Conservation (phyloP, 2,329 filamentous ascomycete species). For the Cercospora sp. region DNA sequence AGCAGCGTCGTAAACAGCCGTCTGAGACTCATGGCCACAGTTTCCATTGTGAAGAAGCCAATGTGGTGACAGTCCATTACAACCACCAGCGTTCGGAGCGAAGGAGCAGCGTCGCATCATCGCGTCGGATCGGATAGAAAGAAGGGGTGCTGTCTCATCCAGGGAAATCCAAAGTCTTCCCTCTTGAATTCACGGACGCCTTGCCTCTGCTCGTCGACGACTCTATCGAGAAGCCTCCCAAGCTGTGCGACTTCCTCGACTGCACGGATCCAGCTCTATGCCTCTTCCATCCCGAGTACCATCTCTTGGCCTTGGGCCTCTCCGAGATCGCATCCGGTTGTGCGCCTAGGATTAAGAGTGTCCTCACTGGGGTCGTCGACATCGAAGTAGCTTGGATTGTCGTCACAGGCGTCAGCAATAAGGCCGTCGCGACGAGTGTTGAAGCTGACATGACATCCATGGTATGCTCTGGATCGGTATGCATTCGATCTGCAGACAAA, state of each 20-base stretch:
- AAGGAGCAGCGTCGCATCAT: background rate
- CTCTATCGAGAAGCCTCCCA: background rate
- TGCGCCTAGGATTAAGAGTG: background rate
- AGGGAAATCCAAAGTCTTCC: background rate
- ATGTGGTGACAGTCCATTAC: no score
- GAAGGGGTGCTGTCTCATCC: background rate
- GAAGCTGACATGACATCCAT: conserved; percentile 10
- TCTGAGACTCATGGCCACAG: background rate
- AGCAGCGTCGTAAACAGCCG: background rate
- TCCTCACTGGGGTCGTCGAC: background rate
- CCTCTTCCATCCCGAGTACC: conserved; percentile 2
- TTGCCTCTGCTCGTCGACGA: background rate
- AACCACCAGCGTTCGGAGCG: background rate
- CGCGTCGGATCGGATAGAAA: background rate
- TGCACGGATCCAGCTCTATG: background rate
- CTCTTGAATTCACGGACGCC: background rate
- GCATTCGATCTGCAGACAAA: background rate
- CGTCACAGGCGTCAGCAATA: conserved; percentile 3
- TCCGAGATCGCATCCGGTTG: background rate
- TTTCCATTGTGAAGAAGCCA: background rate
- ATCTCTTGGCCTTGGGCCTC: background rate
- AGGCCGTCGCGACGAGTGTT: background rate
- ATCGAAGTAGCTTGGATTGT: conserved; percentile 8
- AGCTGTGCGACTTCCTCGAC: background rate
- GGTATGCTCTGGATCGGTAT: background rate